phyloP scores from a whole-genome alignment of 169 alveolate species.

The Plasmodium relictum region DNA sequence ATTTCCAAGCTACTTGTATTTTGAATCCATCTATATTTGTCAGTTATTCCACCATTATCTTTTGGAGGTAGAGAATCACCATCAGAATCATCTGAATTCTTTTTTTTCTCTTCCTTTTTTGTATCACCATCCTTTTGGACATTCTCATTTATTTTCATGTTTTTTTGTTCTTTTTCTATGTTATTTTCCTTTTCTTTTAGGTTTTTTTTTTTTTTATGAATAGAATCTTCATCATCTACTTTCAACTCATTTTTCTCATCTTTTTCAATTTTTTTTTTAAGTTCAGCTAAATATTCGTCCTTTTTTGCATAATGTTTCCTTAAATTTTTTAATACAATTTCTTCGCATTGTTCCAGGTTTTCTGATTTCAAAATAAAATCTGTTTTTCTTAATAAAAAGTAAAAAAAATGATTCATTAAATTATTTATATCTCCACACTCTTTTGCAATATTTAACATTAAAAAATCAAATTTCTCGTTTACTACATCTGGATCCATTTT shows the following conservation, averaged over 20 bases:
- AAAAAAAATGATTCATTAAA: conserved; percentile 93
- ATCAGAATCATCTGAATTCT: conserved; percentile 31
- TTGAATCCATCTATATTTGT: conserved; percentile 95
- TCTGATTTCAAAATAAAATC: conserved; percentile 93
- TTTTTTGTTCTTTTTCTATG: conserved; percentile 7
- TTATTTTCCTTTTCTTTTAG: not conserved
- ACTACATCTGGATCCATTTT: conserved; percentile 74
- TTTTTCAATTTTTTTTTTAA: conserved; percentile 83
- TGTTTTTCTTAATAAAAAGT: conserved; percentile 96
- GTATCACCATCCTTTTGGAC: not conserved
- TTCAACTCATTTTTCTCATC: conserved; percentile 76
- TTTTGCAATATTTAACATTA: conserved; percentile 93
- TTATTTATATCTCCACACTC: conserved; percentile 95
- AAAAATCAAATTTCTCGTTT: conserved; percentile 86
- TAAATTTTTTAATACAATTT: conserved; percentile 79
- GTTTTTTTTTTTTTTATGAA: conserved; percentile 11
- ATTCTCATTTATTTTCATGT: conserved; percentile 15
- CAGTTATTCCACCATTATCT: conserved; percentile 87
- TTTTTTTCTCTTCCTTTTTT: conserved; percentile 10
- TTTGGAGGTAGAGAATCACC: conserved; percentile 73
- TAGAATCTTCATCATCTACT: conserved; percentile 29
- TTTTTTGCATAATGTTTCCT: conserved; percentile 84
- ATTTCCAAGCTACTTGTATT: conserved; percentile 88
- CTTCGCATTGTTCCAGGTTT: conserved; percentile 83
- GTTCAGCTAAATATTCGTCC: conserved; percentile 82